Base-by-base conservation (phyloP, 225 moss, liverwort and hornwort genomes). In the Bryoerythrophyllum caledonicum region DNA sequence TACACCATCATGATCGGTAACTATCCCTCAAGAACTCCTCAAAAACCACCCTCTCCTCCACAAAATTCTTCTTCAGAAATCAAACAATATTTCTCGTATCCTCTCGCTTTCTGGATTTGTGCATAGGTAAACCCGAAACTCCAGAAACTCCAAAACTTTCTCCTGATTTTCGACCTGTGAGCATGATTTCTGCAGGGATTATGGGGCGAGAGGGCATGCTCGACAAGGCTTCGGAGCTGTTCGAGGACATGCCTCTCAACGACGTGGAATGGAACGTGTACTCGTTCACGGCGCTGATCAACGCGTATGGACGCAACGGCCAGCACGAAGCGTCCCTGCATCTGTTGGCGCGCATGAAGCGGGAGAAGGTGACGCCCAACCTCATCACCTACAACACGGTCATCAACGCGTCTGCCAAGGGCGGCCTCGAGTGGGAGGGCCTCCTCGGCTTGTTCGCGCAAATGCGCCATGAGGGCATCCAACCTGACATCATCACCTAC, bases 211-310 rank as follows among this genome's bases (percentile, higher is more conserved):
- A 99, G 77, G 99, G 95, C 35, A 91, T 99, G 99, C 84, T 99
- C 60, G 99, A 99, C 70, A 90, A 90, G 67, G 93, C 95, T 10
- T 88, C 93, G 0, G 99, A 99, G 82, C 87, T 99, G 32, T 99
- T 99, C 44, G 99, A 99, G 85, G 95, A 99, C 55, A 99, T 99
- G 99, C 95, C 99, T 2, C 83, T 78, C 32, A 95, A 93, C 14
- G 89, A 90, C 6, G 95, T 99, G 17, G 95, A 99, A 73, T 99
- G 99, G 99, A 99, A 99, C 37, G 99, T 99, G n/a, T 99, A 99
- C 81, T 95, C 99, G 3, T 99, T 99, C 82, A 99, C 99, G 15
- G 99, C 99, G 28, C 75, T 99, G 28, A 99, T 99, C 48, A 99
- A 99, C 65, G 99, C 99, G 8, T 99, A 88, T 69, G 99, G 99